Percentiles rank a stretch among this genome's conserved stretches.
phyloP scores from a whole-genome alignment of 1,139 yeast genomes.

The Candida albicans region DNA sequence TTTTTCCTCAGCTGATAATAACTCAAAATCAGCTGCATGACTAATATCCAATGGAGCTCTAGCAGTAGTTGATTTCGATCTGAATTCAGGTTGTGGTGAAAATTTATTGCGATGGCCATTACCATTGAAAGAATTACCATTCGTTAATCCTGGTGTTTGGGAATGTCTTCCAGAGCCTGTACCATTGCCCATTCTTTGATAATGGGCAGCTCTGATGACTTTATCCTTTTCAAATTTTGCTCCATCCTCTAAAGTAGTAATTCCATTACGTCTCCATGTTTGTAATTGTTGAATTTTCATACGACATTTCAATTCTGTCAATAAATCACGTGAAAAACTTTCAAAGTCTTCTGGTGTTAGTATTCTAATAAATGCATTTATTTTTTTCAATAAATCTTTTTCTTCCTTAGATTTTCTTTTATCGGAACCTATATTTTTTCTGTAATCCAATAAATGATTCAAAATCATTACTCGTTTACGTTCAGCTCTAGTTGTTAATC shows the following conservation, averaged over 20 bases:
- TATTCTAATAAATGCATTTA: conserved; percentile 79
- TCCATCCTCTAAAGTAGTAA: conserved; percentile 82
- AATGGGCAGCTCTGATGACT: conserved; percentile 55
- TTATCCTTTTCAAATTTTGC: conserved; percentile 86
- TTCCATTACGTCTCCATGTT: conserved; percentile 89
- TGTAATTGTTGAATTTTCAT: conserved; percentile 85
- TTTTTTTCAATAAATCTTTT: conserved; percentile 69
- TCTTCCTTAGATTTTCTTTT: conserved; percentile 88
- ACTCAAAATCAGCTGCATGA: conserved; percentile 78
- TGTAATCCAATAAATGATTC: conserved; percentile 78
- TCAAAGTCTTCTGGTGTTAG: conserved; percentile 82
- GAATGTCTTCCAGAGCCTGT: conserved; percentile 31
- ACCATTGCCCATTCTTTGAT: conserved; percentile 60
- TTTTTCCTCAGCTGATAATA: conserved; percentile 83
- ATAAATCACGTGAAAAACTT: conserved; percentile 66
- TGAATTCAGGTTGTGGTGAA: conserved; percentile 38
- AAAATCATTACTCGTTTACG: conserved; percentile 78
- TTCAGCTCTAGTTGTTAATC: conserved; percentile 90
- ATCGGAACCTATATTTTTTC: conserved; percentile 72
- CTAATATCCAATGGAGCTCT: conserved; percentile 72
- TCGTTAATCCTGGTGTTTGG: conserved; percentile 14
- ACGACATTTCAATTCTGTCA: conserved; percentile 77
- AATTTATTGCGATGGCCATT: conserved; percentile 15
- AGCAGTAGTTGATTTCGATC: conserved; percentile 36
- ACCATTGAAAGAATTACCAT: conserved; percentile 11